phyloP scores from a whole-genome alignment of 2,329 filamentous ascomycete species.

The Monosporascus sp. region DNA sequence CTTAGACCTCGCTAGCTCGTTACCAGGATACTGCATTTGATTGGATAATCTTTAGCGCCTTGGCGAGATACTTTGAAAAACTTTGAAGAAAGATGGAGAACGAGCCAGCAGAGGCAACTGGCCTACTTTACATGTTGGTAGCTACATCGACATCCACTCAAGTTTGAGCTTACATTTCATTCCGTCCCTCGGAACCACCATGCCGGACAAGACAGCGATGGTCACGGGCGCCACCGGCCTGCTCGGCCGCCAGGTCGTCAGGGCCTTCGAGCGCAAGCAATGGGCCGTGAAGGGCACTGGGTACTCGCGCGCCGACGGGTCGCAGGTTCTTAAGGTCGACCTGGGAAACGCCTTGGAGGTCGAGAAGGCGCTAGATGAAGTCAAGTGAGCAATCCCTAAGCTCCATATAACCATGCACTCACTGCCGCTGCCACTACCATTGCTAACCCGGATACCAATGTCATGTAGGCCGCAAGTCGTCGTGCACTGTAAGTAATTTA shows the following conservation, averaged over 20 bases:
- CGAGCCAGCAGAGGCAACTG: no score
- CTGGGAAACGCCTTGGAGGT: constrained; percentile 43
- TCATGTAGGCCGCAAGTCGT: constrained; percentile 63
- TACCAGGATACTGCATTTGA: no score
- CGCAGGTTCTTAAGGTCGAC: constrained; percentile 58
- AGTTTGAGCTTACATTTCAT: not conserved
- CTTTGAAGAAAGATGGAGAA: no score
- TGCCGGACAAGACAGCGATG: constrained; percentile 52
- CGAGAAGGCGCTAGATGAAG: constrained; percentile 43
- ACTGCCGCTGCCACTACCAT: no score
- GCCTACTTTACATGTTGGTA: not conserved
- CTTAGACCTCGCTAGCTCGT: no score
- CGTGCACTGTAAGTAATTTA: constrained; percentile 66
- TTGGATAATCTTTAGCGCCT: no score
- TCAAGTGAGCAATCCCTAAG: constrained; percentile 41
- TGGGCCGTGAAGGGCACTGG: constrained; percentile 73
- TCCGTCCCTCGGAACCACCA: constrained; percentile 6
- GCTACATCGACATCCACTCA: not conserved
- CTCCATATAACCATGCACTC: not conserved
- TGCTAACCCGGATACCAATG: constrained; percentile 6
- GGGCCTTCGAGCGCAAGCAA: constrained; percentile 59
- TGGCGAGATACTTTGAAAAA: no score
- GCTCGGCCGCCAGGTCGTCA: constrained; percentile 72
- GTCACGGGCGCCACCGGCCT: constrained; percentile 83
- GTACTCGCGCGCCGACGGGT: constrained; percentile 66